These are phyloP conservation scores for Eutypa lata DNA, from an alignment of 2,329 filamentous ascomycete species.

Conservation along the genomic window DNA sequence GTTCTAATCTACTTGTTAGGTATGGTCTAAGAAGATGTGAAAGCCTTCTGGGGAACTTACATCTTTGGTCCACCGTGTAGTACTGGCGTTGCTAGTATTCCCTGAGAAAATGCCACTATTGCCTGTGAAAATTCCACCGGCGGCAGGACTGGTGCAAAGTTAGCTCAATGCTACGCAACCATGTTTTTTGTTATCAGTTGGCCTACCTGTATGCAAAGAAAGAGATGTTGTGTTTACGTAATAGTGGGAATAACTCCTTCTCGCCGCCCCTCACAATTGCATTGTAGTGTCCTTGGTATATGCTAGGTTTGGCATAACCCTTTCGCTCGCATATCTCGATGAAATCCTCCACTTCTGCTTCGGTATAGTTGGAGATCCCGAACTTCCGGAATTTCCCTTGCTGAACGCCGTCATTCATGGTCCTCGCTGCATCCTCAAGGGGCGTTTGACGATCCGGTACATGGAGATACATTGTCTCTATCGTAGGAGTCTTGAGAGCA, in stretches of 20 bases:
- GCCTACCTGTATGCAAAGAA: slow-evolving; percentile 39
- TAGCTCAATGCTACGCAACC: background rate
- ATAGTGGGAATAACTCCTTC: slow-evolving; percentile 36
- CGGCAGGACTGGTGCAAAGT: slow-evolving; percentile 14
- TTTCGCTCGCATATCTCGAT: slow-evolving; percentile 39
- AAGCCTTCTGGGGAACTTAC: too few relatives aligned
- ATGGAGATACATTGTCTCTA: slow-evolving; percentile 28
- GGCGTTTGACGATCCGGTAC: slow-evolving; percentile 41
- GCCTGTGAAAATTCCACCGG: slow-evolving; percentile 8
- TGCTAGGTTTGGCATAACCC: slow-evolving; percentile 38
- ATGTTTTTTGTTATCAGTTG: slow-evolving; percentile 3
- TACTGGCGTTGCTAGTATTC: slow-evolving; percentile 9
- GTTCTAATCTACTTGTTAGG: slow-evolving; percentile 1
- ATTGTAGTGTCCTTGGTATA: slow-evolving; percentile 49
- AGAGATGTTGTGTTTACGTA: slow-evolving; percentile 38
- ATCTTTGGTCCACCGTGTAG: slow-evolving; percentile 7
- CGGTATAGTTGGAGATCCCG: slow-evolving; percentile 44
- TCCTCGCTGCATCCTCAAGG: slow-evolving; percentile 37
- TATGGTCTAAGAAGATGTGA: background rate
- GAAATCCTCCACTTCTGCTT: slow-evolving; percentile 40
- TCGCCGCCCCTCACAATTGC: slow-evolving; percentile 39
- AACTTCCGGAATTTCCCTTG: slow-evolving; percentile 32
- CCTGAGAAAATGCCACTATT: slow-evolving; percentile 19
- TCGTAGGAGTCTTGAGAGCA: slow-evolving; percentile 17
- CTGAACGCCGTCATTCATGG: slow-evolving; percentile 37